phyloP scores from a whole-genome alignment of 2,329 filamentous ascomycete species.

The Zymoseptoria ardabiliae region DNA sequence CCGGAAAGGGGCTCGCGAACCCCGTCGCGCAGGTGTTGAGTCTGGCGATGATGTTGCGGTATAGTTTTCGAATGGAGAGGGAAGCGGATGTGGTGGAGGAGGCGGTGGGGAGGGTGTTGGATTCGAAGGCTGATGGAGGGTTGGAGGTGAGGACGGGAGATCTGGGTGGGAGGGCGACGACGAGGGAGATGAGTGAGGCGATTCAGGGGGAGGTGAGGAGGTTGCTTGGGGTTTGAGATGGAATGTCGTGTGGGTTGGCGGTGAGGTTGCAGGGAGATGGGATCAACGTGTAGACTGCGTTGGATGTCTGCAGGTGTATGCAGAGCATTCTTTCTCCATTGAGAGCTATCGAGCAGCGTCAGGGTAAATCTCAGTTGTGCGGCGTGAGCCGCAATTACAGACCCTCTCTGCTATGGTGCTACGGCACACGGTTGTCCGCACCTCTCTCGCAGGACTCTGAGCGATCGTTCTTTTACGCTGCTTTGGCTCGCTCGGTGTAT shows the following conservation, averaged over 20 bases:
- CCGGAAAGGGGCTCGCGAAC: conserved; percentile 29
- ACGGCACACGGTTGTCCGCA: neutral
- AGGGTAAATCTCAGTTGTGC: neutral
- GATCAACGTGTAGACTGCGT: neutral
- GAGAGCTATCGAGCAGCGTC: neutral
- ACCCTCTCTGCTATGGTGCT: neutral
- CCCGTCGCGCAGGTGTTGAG: conserved; percentile 28
- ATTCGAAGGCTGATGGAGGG: conserved; percentile 46
- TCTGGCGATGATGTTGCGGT: conserved; percentile 31
- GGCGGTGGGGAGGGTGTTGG: conserved; percentile 46
- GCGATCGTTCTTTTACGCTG: neutral
- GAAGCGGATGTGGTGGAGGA: conserved; percentile 42
- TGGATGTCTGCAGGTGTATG: neutral
- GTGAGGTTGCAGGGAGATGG: neutral
- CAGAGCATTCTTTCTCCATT: neutral
- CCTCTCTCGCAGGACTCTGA: neutral
- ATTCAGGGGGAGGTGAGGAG: conserved; percentile 24
- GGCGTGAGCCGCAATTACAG: neutral
- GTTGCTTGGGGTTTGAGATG: conserved; percentile 11
- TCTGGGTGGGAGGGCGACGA: conserved; percentile 43
- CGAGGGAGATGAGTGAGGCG: conserved; percentile 39
- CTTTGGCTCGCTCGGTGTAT: neutral
- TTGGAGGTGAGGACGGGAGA: conserved; percentile 47
- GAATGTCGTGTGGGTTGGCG: neutral
- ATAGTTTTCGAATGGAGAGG: conserved; percentile 28